Conservation (phyloP, 2,329 filamentous ascomycete genomes). For the Gaeumannomyces sp. region DNA sequence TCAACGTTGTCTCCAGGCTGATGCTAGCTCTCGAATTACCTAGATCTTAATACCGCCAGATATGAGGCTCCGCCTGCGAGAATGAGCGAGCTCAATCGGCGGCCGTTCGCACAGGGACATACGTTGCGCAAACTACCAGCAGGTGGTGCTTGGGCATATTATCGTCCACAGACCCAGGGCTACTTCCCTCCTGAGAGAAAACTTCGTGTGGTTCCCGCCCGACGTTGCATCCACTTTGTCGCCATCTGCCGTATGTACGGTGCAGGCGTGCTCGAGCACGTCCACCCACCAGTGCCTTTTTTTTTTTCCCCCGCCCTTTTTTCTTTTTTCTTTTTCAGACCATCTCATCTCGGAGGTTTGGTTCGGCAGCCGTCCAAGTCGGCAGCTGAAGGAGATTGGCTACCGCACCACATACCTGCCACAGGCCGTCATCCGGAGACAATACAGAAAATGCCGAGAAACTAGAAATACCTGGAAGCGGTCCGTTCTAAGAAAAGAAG, state of each 20-base stretch:
- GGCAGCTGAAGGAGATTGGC: neutral
- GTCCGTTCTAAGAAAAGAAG: neutral
- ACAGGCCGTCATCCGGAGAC: neutral
- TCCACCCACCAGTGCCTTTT: neutral
- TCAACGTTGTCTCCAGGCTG: neutral
- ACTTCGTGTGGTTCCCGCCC: neutral
- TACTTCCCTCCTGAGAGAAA: neutral
- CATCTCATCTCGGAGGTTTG: neutral
- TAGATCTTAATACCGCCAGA: neutral
- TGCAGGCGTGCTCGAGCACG: too few species aligned
- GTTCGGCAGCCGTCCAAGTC: neutral
- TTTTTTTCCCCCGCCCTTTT: too few species aligned
- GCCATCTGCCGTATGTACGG: neutral
- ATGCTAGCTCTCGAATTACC: neutral
- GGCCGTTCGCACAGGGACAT: too few species aligned
- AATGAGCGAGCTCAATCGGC: too few species aligned
- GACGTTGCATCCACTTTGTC: neutral
- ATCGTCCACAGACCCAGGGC: too few species aligned
- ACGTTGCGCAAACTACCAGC: too few species aligned
- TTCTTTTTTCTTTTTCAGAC: too few species aligned
- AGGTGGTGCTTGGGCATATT: too few species aligned
- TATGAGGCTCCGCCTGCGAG: neutral
- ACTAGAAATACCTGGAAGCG: neutral
- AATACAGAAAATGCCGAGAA: neutral
- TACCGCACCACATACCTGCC: neutral